Base-by-base conservation (phyloP, 139 green algal species). In the Chlamydomonas incerta region DNA sequence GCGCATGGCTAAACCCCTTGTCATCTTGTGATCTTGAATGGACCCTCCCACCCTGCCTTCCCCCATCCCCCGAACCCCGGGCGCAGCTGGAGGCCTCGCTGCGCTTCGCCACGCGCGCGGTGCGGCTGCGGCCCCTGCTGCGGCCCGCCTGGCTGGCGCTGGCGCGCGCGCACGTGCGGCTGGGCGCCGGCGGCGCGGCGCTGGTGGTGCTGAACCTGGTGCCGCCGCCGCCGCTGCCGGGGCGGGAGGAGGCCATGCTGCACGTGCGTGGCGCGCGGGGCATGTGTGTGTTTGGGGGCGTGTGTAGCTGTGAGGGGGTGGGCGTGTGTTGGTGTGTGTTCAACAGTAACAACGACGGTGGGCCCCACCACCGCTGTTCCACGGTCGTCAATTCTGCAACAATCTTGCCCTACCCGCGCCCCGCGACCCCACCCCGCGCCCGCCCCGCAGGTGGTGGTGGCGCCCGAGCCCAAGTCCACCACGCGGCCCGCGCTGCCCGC, bases 171-270 rank as follows among this genome's bases (percentile, higher is more conserved):
- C 89, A 91, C 63, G 73, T 91, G 18, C 63, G 82, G 29, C 71
- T 83, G 75, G 87, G 73, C 46, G 68, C 23, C 47, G 47, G 37
- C 29, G 47, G 17, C 13, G 72, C 87, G 26, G 83, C 89, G 3
- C 87, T 94, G 34, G 82, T 90, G 72, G 80, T 87, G 21, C 86
- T 94, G 47, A 94, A 94, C 47, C 83, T 91, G 47, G 87, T 92
- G 81, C 91, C 91, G 20, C 83, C 87, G 60, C 91, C 91, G 20
- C 91, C 88, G 24, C 33, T 88, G 58, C 88, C 88, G 23, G 57
- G 66, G 24, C 67, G 66, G 29, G 80, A 89, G 80, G 57, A 58
- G 20, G 72, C 86, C 79, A 79, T 89, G 88, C 83, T 91, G 80
- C 80, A 87, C 46, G 88, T 91, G 65, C 34, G 76, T n/a, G n/a